Evolutionary conservation across 441 rosid species (phyloP).

Genomic region (Adansonia gregorii): DNA sequence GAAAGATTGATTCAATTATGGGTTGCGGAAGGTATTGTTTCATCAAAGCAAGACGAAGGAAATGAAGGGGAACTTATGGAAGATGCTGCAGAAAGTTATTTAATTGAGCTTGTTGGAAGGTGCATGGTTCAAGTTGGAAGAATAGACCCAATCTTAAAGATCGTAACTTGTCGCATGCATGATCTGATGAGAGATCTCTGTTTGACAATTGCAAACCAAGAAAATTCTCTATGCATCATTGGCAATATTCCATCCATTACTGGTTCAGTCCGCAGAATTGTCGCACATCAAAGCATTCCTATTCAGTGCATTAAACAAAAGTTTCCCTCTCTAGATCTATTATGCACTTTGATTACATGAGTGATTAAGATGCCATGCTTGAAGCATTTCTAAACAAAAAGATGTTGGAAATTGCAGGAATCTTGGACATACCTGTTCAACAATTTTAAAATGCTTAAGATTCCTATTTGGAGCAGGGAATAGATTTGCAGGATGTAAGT

Average conservation of each 20-base stretch:
- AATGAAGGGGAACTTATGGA: neutral
- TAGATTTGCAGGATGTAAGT: neutral
- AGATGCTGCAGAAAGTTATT: neutral
- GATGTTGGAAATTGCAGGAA: no score
- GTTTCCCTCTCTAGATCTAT: no score
- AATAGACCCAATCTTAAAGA: slow-evolving; percentile 24
- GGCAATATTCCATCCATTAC: no score
- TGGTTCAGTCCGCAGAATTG: no score
- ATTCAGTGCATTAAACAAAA: no score
- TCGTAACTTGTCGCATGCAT: slow-evolving; percentile 36
- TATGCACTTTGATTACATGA: no score
- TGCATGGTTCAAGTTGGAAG: slow-evolving; percentile 39
- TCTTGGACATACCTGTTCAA: neutral
- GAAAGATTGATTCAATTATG: neutral
- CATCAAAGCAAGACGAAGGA: neutral
- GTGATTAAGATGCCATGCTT: no score
- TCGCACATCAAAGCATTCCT: no score
- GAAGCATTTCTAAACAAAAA: no score
- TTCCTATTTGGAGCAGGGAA: neutral
- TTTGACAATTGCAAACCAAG: slow-evolving; percentile 34
- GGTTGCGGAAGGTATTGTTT: neutral
- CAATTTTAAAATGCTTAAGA: neutral
- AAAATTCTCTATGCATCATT: no score
- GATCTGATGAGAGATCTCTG: slow-evolving; percentile 45
- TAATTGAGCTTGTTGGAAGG: slow-evolving; percentile 30